These are phyloP conservation scores for Annulohypoxylon moriforme DNA, from an alignment of 495 filamentous ascomycete species.

Conservation along the genomic window DNA sequence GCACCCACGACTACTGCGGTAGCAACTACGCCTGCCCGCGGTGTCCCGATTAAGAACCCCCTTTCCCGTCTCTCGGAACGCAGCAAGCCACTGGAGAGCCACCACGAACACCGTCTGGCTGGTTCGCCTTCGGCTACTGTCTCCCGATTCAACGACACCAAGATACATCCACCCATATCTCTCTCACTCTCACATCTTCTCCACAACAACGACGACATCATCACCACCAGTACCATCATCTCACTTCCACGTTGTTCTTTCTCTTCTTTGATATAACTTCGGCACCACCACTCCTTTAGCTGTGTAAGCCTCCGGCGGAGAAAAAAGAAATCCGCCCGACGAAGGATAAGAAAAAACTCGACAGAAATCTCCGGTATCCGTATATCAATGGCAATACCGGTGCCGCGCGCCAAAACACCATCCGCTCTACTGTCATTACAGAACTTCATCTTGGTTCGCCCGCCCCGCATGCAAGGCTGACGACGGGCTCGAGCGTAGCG, in stretches of 20 bases:
- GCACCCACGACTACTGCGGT: conserved; percentile 64
- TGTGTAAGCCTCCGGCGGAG: neutral
- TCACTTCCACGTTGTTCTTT: neutral
- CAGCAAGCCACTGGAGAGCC: conserved; percentile 23
- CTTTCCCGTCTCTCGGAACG: conserved; percentile 22
- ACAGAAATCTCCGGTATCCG: neutral
- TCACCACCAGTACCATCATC: neutral
- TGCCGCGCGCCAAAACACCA: neutral
- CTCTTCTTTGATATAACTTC: neutral
- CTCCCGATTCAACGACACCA: conserved; percentile 7
- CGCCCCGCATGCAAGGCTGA: conserved; percentile 45
- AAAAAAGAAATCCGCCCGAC: neutral
- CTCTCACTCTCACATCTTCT: neutral
- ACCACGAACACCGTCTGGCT: conserved; percentile 34
- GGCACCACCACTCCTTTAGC: conserved; percentile 2
- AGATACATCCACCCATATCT: neutral
- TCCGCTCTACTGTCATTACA: conserved; percentile 26
- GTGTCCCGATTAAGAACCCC: conserved; percentile 56
- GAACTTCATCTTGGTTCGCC: conserved; percentile 20
- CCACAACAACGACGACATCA: neutral
- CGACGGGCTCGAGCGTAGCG: conserved; percentile 21
- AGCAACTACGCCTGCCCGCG: conserved; percentile 55
- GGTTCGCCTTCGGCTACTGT: conserved; percentile 34
- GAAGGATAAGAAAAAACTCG: conserved; percentile 1
- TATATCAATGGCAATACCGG: neutral